phyloP scores from a whole-genome alignment of 768 basidiomycete genomes.

The Baorangia bicolor region DNA sequence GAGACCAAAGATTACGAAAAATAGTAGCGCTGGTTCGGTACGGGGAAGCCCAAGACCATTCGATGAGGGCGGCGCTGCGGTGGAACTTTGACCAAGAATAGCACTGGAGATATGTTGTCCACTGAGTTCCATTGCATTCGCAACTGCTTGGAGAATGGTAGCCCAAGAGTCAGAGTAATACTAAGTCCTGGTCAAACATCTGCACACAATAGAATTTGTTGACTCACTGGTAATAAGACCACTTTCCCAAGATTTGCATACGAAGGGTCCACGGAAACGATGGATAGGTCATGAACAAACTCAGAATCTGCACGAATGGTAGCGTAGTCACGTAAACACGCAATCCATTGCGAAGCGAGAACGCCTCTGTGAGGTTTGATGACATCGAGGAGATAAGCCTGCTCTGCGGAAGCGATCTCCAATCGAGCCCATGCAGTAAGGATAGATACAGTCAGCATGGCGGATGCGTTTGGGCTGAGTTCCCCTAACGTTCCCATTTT shows the following conservation, averaged over 20 bases:
- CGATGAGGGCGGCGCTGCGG: conserved; percentile 16
- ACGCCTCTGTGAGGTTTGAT: conserved; percentile 75
- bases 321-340: conserved; percentile 88
- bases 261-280: conserved; percentile 74
- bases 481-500: conserved; percentile 85
- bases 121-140: conserved; percentile 68
- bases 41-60: conserved; percentile 28
- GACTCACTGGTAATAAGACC: conserved; percentile 82
- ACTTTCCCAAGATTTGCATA: conserved; percentile 90
- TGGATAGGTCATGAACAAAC: conserved; percentile 70
- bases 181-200: conserved; percentile 38
- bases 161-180: conserved; percentile 87
- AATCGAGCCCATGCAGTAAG: conserved; percentile 96
- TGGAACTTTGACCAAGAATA: conserved; percentile 64
- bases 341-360: conserved; percentile 84
- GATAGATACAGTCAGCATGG: conserved; percentile 91
- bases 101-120: conserved; percentile 73
- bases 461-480: conserved; percentile 89
- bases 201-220: not conserved
- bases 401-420: conserved; percentile 70
- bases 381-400: conserved; percentile 76
- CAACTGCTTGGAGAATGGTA: conserved; percentile 81
- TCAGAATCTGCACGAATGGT: conserved; percentile 89
- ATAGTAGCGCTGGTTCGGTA: conserved; percentile 72
- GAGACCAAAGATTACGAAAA: conserved; percentile 90